Conservation (phyloP, 148 eudicot genomes). For the Nepenthes gracilis region DNA sequence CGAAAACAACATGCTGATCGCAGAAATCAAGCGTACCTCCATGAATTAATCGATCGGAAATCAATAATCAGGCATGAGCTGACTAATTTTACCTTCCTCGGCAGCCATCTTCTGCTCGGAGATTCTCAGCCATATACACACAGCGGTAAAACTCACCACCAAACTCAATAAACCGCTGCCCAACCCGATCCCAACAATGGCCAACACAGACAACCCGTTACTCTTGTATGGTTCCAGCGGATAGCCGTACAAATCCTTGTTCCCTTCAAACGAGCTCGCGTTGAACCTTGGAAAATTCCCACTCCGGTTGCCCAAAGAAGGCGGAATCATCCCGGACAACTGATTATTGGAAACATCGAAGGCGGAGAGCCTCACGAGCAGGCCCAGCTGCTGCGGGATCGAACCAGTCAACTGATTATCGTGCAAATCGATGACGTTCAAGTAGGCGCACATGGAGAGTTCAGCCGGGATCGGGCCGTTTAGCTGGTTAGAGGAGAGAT, state of each 20-base stretch:
- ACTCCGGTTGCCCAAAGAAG: conserved; percentile 34
- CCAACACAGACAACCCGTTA: conserved; percentile 40
- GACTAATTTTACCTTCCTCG: conserved; percentile 47
- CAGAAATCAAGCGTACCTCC: too few species aligned
- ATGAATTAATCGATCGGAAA: too few species aligned
- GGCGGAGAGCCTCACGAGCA: conserved; percentile 24
- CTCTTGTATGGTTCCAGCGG: conserved; percentile 33
- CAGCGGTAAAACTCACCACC: conserved; percentile 48
- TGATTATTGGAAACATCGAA: conserved; percentile 38
- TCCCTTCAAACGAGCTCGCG: conserved; percentile 44
- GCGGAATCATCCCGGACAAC: conserved; percentile 40
- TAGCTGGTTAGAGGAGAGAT: conserved; percentile 33
- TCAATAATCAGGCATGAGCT: conserved; percentile 65
- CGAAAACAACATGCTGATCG: too few species aligned
- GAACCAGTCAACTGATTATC: conserved; percentile 26
- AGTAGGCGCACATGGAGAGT: conserved; percentile 46
- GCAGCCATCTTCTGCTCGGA: conserved; percentile 32
- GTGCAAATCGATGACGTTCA: conserved; percentile 50
- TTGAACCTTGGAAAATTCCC: conserved; percentile 38
- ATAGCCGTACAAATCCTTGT: conserved; percentile 55
- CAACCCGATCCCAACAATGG: conserved; percentile 63
- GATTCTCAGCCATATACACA: conserved; percentile 63
- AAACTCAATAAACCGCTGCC: conserved; percentile 70
- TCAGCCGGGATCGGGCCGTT: conserved; percentile 31
- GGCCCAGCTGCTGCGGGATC: conserved; percentile 35